A percentile compares a stretch with the other conserved stretches of the same genome.
Conservation (phyloP, 441 rosid species). For the Corymbia citriodora region DNA sequence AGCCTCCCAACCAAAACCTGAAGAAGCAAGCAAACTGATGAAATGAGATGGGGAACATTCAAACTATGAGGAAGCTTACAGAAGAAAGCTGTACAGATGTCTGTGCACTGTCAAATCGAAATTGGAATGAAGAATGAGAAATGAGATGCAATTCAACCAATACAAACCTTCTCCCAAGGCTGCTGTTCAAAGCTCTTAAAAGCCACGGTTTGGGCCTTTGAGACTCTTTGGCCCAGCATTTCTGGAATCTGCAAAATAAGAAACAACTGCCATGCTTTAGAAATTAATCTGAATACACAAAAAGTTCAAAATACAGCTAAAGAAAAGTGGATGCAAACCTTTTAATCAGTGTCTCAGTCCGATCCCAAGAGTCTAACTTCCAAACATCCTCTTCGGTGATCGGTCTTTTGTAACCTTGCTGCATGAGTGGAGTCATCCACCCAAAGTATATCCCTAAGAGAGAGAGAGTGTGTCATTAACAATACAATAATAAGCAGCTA, state of each 20-base stretch:
- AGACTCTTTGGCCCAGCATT: slow-evolving; percentile 3
- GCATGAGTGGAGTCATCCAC: slow-evolving; percentile 96
- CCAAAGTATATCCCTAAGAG: slow-evolving; percentile 54
- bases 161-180: slow-evolving; percentile 6
- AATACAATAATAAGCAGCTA: background rate
- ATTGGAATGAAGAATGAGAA: background rate
- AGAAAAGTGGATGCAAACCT: slow-evolving; percentile 31
- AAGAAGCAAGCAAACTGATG: background rate
- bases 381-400: slow-evolving; percentile 94
- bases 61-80: background rate
- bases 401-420: slow-evolving; percentile 83
- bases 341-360: slow-evolving; percentile 62
- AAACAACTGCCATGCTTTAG: background rate
- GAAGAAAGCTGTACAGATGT: background rate
- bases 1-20: slow-evolving; percentile 19
- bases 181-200: slow-evolving; percentile 13
- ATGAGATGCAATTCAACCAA: background rate
- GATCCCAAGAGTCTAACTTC: slow-evolving; percentile 95
- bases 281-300: background rate
- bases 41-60: background rate
- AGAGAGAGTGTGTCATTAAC: background rate
- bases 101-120: background rate
- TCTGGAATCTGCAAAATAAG: slow-evolving; percentile 1
- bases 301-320: background rate
- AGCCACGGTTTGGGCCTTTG: slow-evolving; percentile 5